Evolutionary conservation across 2,329 filamentous ascomycete species (phyloP), one percentile per base, ranked within the genome.

Genomic region (Emericellopsis cladophorae): DNA sequence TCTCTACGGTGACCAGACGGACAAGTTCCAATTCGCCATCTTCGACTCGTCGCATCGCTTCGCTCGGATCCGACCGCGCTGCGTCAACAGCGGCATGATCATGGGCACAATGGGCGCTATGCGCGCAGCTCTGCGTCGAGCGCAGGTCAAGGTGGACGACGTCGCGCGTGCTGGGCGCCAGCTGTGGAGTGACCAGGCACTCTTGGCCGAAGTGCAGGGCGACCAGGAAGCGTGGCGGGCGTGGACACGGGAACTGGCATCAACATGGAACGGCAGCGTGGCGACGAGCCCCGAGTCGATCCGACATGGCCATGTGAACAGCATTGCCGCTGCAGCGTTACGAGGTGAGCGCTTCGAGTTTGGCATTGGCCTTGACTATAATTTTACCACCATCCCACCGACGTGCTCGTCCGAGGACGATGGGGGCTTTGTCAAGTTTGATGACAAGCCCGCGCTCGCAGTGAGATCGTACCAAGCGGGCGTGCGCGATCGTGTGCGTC

Each of bases 291-390:
- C 44, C 10, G 42, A 33, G 4, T 23, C 42, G 14, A 37, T 24
- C 2, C 29, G 33, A 1, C 41, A 41, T 11, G n/a, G 32, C 1
- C 45, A 53, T 6, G 42, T 58, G 0, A 41, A 49, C 4, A 35
- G 7, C 11, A 47, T 63, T 5, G 59, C 54, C 10, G 41, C 51
- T 11, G 52, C 48, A 0, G 53, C 58, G 5, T 37, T 59, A 10
- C 31, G 42, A 2, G 58, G 57, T 2, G 44, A 48, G 15, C 48
- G 50, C 4, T 62, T 63, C 36, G 60, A 63, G 36, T 63, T 60
- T 16, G 58, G 60, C 6, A 63, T 63, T 18, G 60, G 60, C 1
- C 45, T 63, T 4, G 60, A 62, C 41, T 60, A 61, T 53, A 56
- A 54, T 47, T 62, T 58, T 40, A 54, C 51, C 36, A 62, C 60